These are phyloP conservation scores for Phalaenopsis equestris DNA, from an alignment of 106 monocot species.

Conservation along the genomic window DNA sequence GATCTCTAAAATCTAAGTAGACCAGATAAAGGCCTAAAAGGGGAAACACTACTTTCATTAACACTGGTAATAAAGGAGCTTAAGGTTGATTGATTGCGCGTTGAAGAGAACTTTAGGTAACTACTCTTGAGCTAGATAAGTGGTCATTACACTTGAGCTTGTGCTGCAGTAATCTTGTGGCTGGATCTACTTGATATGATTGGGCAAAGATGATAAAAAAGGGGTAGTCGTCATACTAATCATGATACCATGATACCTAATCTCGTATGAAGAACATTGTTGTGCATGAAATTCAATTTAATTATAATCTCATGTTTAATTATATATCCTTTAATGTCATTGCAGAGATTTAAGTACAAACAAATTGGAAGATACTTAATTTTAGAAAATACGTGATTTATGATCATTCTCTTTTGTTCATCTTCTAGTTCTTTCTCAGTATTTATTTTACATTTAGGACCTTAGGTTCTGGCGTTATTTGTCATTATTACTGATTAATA, in stretches of 20 bases:
- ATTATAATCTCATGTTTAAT: not conserved
- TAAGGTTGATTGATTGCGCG: not conserved
- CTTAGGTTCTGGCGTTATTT: not conserved
- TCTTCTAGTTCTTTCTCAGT: not conserved
- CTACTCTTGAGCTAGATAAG: no score
- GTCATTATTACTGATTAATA: no score
- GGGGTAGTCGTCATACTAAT: not conserved
- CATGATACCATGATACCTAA: not conserved
- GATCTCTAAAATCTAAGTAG: not conserved
- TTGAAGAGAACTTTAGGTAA: not conserved
- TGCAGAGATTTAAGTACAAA: not conserved
- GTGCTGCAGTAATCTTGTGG: not conserved
- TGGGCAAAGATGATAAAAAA: not conserved
- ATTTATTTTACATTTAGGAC: not conserved
- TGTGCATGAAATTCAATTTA: not conserved
- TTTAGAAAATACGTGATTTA: not conserved
- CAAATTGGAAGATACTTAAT: not conserved
- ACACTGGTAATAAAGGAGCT: not conserved
- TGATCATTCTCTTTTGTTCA: not conserved
- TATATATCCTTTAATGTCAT: not conserved
- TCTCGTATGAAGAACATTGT: not conserved
- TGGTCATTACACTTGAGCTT: not conserved
- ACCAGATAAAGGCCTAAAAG: not conserved
- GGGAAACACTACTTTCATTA: not conserved
- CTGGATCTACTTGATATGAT: not conserved